Evolutionary conservation across 2,329 filamentous ascomycete species (phyloP).

Genomic region (Tolypocladium tropicale): DNA sequence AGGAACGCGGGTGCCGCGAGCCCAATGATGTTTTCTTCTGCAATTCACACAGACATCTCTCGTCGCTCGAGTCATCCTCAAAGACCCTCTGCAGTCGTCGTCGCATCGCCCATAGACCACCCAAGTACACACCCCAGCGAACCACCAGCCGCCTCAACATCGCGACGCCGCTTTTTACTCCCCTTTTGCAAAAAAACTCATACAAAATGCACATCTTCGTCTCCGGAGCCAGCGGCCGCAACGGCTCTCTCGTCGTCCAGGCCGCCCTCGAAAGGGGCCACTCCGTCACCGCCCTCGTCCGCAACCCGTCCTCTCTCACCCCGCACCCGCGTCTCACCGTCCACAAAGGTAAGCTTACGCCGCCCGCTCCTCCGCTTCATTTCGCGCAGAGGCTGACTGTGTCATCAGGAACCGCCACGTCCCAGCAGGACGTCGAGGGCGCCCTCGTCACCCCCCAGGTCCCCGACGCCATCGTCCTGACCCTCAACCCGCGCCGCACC

Average conservation of each 20-base stretch:
- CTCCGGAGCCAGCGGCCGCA: conserved; percentile 35
- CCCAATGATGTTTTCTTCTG: too few species aligned
- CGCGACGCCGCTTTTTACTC: background rate
- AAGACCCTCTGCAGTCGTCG: background rate
- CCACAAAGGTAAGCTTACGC: conserved; percentile 8
- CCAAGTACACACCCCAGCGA: too few species aligned
- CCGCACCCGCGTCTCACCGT: conserved; percentile 23
- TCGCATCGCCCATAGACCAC: too few species aligned
- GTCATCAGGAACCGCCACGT: conserved; percentile 22
- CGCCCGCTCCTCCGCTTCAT: background rate
- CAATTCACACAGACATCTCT: background rate
- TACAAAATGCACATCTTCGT: conserved; percentile 33
- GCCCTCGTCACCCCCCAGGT: conserved; percentile 18
- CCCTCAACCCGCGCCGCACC: conserved; percentile 35
- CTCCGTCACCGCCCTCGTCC: conserved; percentile 34
- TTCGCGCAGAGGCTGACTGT: background rate
- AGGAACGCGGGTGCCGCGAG: background rate
- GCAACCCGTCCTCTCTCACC: conserved; percentile 23
- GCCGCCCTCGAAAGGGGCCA: conserved; percentile 28
- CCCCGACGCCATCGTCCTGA: conserved; percentile 32
- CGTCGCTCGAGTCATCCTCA: background rate
- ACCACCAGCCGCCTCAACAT: too few species aligned
- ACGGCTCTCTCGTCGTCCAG: conserved; percentile 30
- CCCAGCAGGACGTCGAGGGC: conserved; percentile 21
- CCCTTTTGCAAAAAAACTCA: background rate